A percentile compares a stretch with the other conserved stretches of the same genome.
phyloP scores from a whole-genome alignment of 371 early-diverging fungal genomes.

The Batkoa obscura region DNA sequence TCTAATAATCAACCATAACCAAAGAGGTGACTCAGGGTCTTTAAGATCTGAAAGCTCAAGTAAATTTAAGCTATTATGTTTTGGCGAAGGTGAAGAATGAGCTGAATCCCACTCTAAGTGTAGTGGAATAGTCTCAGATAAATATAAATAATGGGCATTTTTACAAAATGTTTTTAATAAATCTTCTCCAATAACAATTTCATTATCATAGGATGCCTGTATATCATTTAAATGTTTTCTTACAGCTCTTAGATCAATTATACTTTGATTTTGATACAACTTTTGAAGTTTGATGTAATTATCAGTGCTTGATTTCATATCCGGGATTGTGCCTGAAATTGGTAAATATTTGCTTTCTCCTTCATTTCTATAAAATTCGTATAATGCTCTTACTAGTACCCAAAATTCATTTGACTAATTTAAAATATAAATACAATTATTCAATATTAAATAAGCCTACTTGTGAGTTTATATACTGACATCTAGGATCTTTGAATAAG shows the following conservation, averaged over 20 bases:
- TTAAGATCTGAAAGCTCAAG: not conserved
- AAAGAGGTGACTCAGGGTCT: not conserved
- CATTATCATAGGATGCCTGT: conserved; percentile 11
- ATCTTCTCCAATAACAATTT: conserved; percentile 30
- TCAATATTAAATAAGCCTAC: conserved; percentile 12
- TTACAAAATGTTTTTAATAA: conserved; percentile 71
- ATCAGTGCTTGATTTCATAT: conserved; percentile 88
- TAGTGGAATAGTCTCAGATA: not conserved
- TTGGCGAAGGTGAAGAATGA: not conserved
- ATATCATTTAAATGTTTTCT: conserved; percentile 23
- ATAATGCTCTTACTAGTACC: conserved; percentile 57
- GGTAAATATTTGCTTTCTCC: conserved; percentile 62
- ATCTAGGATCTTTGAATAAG: conserved; percentile 28
- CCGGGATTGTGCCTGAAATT: conserved; percentile 68
- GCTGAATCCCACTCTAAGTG: not conserved
- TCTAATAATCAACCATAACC: not conserved
- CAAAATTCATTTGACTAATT: conserved; percentile 67
- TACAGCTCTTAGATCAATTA: conserved; percentile 40
- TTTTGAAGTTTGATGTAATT: conserved; percentile 66
- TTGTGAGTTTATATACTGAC: conserved; percentile 21
- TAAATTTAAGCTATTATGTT: not conserved
- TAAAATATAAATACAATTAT: not conserved
- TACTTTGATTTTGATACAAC: conserved; percentile 65
- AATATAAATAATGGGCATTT: conserved; percentile 39
- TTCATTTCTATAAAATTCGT: conserved; percentile 46